A percentile compares a stretch with the other conserved stretches of the same genome.
Conservation (phyloP, 176 grass and related monocot species). For the Urochloa ruziziensis region DNA sequence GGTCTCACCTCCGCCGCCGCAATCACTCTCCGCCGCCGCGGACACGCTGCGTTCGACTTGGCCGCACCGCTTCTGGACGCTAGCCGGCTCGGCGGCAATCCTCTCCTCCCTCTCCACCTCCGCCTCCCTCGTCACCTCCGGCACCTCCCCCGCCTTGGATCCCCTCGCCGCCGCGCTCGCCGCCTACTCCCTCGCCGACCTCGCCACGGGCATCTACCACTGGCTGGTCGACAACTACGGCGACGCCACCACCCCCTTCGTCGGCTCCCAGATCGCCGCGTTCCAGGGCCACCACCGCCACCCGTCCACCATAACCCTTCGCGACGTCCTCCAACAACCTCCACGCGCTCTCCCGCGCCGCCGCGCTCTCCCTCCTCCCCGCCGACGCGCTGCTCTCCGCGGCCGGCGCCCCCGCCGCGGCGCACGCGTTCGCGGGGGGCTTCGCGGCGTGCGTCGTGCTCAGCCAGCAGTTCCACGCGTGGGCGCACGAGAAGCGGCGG, state of each 20-base stretch:
- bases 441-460: slow-evolving; percentile 70
- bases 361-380: slow-evolving; percentile 30
- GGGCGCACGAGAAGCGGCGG: slow-evolving; percentile 73
- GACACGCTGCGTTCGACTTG: slow-evolving; percentile 72
- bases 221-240: slow-evolving; percentile 97
- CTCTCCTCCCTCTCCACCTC: slow-evolving; percentile 66
- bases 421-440: slow-evolving; percentile 56
- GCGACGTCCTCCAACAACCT: slow-evolving; percentile 79
- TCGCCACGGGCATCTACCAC: slow-evolving; percentile 79
- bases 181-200: slow-evolving; percentile 77
- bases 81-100: slow-evolving; percentile 54
- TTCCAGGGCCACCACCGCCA: slow-evolving; percentile 88
- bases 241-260: slow-evolving; percentile 53
- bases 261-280: slow-evolving; percentile 72
- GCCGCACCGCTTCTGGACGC: slow-evolving; percentile 78
- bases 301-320: slow-evolving; percentile 65
- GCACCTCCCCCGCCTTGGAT: slow-evolving; percentile 31
- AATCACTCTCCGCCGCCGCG: background rate
- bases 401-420: background rate
- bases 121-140: slow-evolving; percentile 28
- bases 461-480: slow-evolving; percentile 92
- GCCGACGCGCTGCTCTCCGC: slow-evolving; percentile 9
- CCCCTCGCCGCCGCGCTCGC: slow-evolving; percentile 28
- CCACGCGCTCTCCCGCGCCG: slow-evolving; percentile 60
- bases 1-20: background rate